Conservation (phyloP, 306 rosid species). For the Prunus armeniaca region DNA sequence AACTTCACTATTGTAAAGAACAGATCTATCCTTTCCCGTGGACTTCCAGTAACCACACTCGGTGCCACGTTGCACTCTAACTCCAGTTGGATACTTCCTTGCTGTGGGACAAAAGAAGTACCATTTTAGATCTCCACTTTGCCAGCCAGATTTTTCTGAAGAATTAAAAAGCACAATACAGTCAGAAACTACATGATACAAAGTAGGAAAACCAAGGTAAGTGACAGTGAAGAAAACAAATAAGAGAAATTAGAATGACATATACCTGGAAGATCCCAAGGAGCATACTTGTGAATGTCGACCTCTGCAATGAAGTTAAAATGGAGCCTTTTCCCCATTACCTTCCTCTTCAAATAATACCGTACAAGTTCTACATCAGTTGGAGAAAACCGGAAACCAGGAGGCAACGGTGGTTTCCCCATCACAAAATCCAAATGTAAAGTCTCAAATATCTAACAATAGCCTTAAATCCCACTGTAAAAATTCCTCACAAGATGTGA, state of each 20-base stretch:
- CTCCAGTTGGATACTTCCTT: constrained; percentile 57
- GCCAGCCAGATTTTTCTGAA: constrained; percentile 48
- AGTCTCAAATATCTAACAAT: neutral
- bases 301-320: constrained; percentile 47
- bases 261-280: constrained; percentile 87
- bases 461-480: neutral
- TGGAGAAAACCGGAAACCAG: constrained; percentile 78
- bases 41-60: constrained; percentile 70
- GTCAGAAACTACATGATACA: neutral
- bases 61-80: constrained; percentile 54
- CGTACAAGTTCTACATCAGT: constrained; percentile 55
- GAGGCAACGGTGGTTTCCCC: constrained; percentile 30
- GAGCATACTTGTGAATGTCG: constrained; percentile 56
- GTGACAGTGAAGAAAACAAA: neutral
- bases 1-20: constrained; percentile 22
- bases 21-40: constrained; percentile 62
- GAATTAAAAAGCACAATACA: neutral
- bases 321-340: constrained; percentile 33
- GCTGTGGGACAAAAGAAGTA: constrained; percentile 60
- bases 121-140: constrained; percentile 61
- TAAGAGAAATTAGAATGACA: neutral
- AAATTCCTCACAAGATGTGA: constrained; percentile 14
- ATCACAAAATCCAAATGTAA: constrained; percentile 13
- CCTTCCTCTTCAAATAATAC: constrained; percentile 60
- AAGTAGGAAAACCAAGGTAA: neutral